These are phyloP conservation scores for Paxillus rubicundulus DNA, from an alignment of 768 basidiomycete genomes.

Conservation along the genomic window DNA sequence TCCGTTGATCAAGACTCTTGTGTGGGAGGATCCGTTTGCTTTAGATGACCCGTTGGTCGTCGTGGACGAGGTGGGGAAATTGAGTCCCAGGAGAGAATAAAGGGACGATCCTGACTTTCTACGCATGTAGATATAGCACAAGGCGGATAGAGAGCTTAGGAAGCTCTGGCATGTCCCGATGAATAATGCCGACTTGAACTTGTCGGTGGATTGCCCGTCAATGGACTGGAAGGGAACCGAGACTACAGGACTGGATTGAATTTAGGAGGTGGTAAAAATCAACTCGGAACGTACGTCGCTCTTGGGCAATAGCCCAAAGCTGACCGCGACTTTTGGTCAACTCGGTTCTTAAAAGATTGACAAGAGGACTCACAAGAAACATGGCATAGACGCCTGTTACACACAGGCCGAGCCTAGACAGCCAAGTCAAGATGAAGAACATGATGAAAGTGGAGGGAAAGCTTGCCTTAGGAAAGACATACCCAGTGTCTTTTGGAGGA, in stretches of 20 bases:
- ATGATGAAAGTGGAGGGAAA: neutral
- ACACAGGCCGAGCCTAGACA: constrained; percentile 64
- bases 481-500: neutral
- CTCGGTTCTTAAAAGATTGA: neutral
- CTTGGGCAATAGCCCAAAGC: constrained; percentile 94
- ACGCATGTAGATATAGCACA: constrained; percentile 70
- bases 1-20: constrained; percentile 41
- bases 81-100: constrained; percentile 60
- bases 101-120: constrained; percentile 53
- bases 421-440: neutral
- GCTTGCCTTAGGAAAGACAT: constrained; percentile 30
- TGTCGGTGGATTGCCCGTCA: constrained; percentile 59
- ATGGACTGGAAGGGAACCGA: constrained; percentile 80
- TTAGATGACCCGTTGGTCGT: constrained; percentile 21
- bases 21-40: constrained; percentile 21
- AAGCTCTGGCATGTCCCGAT: constrained; percentile 83
- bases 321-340: constrained; percentile 28
- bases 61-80: constrained; percentile 24
- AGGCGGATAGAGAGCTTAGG: constrained; percentile 71
- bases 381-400: constrained; percentile 88
- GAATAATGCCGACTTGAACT: constrained; percentile 84
- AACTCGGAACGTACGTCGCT: constrained; percentile 61
- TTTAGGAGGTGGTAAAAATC: neutral
- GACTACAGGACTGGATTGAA: constrained; percentile 41
- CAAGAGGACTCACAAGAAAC: constrained; percentile 66